These are phyloP conservation scores for Trichocladium antarcticum DNA, from an alignment of 495 filamentous ascomycete genomes.

Conservation along the genomic window DNA sequence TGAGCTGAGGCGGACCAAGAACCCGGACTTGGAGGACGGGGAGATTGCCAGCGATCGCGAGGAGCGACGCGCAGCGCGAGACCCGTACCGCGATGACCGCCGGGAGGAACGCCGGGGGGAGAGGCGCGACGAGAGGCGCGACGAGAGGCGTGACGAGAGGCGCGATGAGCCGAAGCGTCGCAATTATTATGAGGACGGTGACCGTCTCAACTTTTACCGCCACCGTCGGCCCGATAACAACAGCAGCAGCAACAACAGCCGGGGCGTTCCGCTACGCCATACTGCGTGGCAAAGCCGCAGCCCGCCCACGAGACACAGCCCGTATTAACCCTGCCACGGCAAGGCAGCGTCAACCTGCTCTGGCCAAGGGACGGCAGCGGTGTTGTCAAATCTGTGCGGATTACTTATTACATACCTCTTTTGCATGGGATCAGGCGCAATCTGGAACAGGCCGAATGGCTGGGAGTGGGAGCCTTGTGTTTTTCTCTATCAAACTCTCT, in stretches of 20 bases:
- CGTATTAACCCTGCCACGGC: constrained; percentile 17
- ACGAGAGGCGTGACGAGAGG: constrained; percentile 23
- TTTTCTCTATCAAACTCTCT: background rate
- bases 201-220: constrained; percentile 27
- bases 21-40: constrained; percentile 27
- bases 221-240: constrained; percentile 24
- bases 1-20: constrained; percentile 9
- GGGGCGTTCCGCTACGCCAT: constrained; percentile 18
- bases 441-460: background rate
- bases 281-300: constrained; percentile 25
- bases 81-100: constrained; percentile 31
- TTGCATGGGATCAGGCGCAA: background rate
- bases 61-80: constrained; percentile 24
- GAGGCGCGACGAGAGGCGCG: constrained; percentile 21
- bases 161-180: constrained; percentile 26
- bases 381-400: background rate
- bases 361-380: background rate
- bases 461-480: background rate
- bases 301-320: constrained; percentile 23
- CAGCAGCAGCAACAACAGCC: constrained; percentile 20
- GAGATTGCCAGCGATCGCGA: constrained; percentile 29
- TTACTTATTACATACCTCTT: background rate
- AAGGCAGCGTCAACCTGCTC: too few relatives aligned
- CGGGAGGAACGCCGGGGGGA: constrained; percentile 30
- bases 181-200: constrained; percentile 26